Base-by-base conservation (phyloP, 345 rosid genomes). In the Capsella bursapastoris region DNA sequence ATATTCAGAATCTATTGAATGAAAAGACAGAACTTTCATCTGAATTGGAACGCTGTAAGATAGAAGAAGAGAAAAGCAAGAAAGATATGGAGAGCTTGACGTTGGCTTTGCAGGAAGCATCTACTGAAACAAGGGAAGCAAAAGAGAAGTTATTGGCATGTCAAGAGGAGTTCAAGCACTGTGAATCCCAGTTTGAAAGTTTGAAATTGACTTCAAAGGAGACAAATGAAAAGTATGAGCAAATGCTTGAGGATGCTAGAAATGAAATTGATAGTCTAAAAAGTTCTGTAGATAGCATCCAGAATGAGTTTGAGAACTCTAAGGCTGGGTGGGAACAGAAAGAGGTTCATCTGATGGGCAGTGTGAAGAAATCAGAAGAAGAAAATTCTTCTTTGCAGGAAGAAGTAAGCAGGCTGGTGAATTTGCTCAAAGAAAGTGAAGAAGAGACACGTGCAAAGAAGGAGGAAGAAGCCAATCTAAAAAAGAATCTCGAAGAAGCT, bases 61-160 rank as follows among this genome's bases (percentile, higher is more conserved):
- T 83, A 25, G 96, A 89, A 82, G 97, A 89, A 76, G 93, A 86
- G 82, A 87, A 85, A 83, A 86, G 89, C 83, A 90, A 90, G 85
- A 86, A 89, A 82, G 93, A 90, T 48, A 86, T 84, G 84, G 98
- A 89, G 77, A 86, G 89, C 66, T 79, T 93, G 68, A 88, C 88
- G 49, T 84, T 87, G 51, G 92, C 95, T 62, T 84, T 89, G 60
- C 97, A 90, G 63, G 93, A 88, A 84, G 97, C 85, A 58, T 87
- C 93, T 49, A 76, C 78, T 12, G 98, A 93, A 85, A 86, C 91
- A 31, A 86, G 86, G 74, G 92, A 90, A 69, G 84, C 84, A 1
- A 84, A 90, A 79, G 96, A 86, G 79, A 84, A 80, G 79, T 86
- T 93, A 38, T 65, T 90, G 68, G 82, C 80, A 74, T 73, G 77